Percentiles rank a stretch among this genome's conserved stretches.
phyloP scores from a whole-genome alignment of 1,284 basidiomycete species.

The Moesziomyces antarcticus region DNA sequence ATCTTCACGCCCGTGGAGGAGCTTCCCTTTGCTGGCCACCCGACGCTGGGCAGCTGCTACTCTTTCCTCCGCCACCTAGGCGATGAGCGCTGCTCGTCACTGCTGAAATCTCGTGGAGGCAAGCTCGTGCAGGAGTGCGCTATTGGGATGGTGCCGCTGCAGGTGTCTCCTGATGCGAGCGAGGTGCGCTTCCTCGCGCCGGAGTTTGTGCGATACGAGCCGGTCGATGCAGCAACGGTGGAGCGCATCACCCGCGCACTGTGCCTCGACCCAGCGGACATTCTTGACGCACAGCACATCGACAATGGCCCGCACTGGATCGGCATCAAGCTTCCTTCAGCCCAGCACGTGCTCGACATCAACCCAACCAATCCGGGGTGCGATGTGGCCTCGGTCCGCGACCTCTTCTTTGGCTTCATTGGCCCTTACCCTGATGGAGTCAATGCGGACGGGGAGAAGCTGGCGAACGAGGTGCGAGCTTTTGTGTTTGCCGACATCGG shows the following conservation, averaged over 20 bases:
- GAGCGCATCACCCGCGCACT: conserved; percentile 25
- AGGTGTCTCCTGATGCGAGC: conserved; percentile 11
- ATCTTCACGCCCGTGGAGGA: conserved; percentile 57
- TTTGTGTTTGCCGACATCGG: conserved; percentile 37
- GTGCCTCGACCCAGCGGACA: conserved; percentile 14
- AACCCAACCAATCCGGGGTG: conserved; percentile 14
- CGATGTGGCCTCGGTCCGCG: conserved; percentile 14
- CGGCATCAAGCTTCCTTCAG: conserved; percentile 41
- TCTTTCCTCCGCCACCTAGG: conserved; percentile 44
- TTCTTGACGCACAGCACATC: conserved; percentile 48
- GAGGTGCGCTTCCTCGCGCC: conserved; percentile 46
- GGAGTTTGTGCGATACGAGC: conserved; percentile 34
- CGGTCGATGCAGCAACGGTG: conserved; percentile 27
- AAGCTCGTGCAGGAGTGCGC: conserved; percentile 55
- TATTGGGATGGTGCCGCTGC: conserved; percentile 44
- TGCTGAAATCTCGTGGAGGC: conserved; percentile 12
- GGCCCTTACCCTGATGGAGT: conserved; percentile 39
- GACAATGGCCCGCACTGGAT: conserved; percentile 61
- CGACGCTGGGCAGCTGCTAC: conserved; percentile 56
- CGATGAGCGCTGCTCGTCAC: not conserved
- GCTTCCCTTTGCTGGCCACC: conserved; percentile 62
- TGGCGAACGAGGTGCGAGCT: conserved; percentile 48
- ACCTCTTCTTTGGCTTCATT: conserved; percentile 50
- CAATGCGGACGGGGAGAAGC: conserved; percentile 17
- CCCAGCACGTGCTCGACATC: conserved; percentile 47